A percentile compares a stretch with the other conserved stretches of the same genome.
These are phyloP conservation scores for Ceratorhiza oryzae-sativae DNA, from an alignment of 1,284 basidiomycete genomes.

Conservation along the genomic window DNA sequence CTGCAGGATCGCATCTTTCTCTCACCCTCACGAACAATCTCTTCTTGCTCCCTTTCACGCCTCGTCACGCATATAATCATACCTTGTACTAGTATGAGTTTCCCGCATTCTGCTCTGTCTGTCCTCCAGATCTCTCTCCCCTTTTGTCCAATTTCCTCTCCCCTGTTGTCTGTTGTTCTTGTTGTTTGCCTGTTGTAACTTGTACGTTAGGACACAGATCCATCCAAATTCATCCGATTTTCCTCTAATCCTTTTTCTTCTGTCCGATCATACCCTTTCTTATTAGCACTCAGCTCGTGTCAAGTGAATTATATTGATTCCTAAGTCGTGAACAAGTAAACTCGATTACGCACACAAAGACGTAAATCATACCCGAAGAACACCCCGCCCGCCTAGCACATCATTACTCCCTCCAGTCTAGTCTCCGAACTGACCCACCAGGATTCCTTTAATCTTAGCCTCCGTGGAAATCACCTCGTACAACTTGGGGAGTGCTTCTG, in stretches of 20 bases:
- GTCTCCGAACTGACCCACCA: not conserved
- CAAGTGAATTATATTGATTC: too few species aligned
- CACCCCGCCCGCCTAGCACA: too few species aligned
- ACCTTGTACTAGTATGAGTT: not conserved
- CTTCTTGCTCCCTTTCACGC: not conserved
- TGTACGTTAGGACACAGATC: slow-evolving; percentile 3
- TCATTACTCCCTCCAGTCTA: not conserved
- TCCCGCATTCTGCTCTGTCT: not conserved
- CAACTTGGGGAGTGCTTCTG: not conserved
- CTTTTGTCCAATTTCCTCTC: not conserved
- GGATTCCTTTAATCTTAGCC: too few species aligned
- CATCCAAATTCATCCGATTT: not conserved
- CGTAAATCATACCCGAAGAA: too few species aligned
- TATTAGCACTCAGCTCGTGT: too few species aligned
- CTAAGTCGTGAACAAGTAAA: not conserved
- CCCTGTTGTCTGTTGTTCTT: slow-evolving; percentile 19
- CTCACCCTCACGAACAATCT: not conserved
- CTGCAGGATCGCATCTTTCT: not conserved
- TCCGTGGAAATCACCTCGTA: too few species aligned
- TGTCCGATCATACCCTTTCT: too few species aligned
- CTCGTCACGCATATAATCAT: slow-evolving; percentile 5
- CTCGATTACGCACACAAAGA: too few species aligned
- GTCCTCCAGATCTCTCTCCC: not conserved
- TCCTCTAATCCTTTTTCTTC: not conserved
- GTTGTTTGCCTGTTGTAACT: slow-evolving; percentile 1